Percentiles rank a stretch among this genome's conserved stretches.
phyloP scores from a whole-genome alignment of 805 yeast genomes.

The Saccharomycopsis vini region DNA sequence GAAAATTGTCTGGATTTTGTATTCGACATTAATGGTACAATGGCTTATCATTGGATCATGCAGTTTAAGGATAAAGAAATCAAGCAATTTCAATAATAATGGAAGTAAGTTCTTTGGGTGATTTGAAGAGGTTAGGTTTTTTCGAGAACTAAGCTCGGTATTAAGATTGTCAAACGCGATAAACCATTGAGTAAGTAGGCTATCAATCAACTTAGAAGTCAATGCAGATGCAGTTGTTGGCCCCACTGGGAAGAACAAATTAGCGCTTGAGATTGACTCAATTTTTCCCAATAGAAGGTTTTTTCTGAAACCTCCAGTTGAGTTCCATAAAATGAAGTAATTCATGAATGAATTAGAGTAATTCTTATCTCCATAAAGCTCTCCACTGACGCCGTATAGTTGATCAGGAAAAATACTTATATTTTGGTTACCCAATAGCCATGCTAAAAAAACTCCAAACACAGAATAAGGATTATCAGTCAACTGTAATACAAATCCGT shows the following conservation, averaged over 20 bases:
- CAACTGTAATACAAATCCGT: slow-evolving; percentile 19
- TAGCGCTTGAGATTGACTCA: too few species aligned
- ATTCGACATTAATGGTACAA: neutral
- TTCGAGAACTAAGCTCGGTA: too few species aligned
- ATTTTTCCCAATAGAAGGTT: too few species aligned
- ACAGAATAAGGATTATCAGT: slow-evolving; percentile 7
- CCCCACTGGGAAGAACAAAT: too few species aligned
- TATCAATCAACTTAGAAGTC: too few species aligned
- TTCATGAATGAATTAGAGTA: slow-evolving; percentile 5
- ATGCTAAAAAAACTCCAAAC: slow-evolving; percentile 1
- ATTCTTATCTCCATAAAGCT: neutral
- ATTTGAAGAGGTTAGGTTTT: too few species aligned
- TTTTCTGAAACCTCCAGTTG: neutral
- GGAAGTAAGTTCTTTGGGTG: neutral
- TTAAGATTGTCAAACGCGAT: too few species aligned
- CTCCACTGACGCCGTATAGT: slow-evolving; percentile 6
- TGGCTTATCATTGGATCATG: neutral
- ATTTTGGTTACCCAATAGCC: slow-evolving; percentile 5
- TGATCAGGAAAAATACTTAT: slow-evolving; percentile 1
- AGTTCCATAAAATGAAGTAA: slow-evolving; percentile 6
- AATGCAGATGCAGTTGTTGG: too few species aligned
- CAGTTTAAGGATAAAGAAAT: neutral
- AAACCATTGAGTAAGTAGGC: too few species aligned
- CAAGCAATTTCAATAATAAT: neutral
- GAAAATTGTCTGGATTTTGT: neutral